Evolutionary conservation across 441 rosid genomes (phyloP).

Genomic region (Pelargonium myrrhifolium): DNA sequence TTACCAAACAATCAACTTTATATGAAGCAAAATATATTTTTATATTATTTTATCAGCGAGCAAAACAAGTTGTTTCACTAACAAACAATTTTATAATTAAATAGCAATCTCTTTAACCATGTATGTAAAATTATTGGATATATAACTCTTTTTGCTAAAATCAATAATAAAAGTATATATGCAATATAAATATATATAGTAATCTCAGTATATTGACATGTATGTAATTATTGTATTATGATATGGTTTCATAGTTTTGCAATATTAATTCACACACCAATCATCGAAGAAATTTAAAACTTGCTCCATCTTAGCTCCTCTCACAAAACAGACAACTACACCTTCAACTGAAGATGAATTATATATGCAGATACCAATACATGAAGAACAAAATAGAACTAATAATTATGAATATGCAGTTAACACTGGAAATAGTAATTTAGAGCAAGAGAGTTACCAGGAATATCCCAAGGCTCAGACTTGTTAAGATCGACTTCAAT

Average conservation of each 20-base stretch:
- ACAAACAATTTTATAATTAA: not conserved
- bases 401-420: not conserved
- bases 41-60: too few species aligned
- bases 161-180: not conserved
- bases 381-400: not conserved
- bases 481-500: constrained; percentile 60
- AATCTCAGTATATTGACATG: not conserved
- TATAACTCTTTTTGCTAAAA: too few species aligned
- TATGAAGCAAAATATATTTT: too few species aligned
- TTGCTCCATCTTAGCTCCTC: not conserved
- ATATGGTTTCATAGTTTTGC: not conserved
- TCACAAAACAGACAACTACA: not conserved
- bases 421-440: not conserved
- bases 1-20: too few species aligned
- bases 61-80: not conserved
- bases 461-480: constrained; percentile 75
- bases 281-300: not conserved
- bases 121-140: not conserved
- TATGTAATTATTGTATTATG: not conserved
- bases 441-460: constrained; percentile 28
- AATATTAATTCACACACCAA: not conserved
- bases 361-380: not conserved
- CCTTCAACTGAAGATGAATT: not conserved
- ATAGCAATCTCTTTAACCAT: not conserved
- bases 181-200: not conserved